Evolutionary conservation across 176 grass and related monocot genomes (phyloP).

Genomic region (Lolium rigidum): DNA sequence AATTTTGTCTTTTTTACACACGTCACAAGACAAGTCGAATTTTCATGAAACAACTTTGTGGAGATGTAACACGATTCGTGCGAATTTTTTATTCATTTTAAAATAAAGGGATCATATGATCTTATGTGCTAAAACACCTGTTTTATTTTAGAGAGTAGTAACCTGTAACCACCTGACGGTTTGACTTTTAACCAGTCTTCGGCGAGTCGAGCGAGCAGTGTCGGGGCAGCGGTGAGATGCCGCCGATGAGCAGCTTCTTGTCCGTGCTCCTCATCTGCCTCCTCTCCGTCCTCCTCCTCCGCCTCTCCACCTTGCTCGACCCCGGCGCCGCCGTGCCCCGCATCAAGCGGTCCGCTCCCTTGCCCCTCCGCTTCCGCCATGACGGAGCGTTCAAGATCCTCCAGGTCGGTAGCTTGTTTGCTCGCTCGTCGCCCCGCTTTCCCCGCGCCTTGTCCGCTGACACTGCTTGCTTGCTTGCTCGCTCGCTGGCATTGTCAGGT

Average conservation of each 20-base stretch:
- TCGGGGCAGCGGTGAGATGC: not conserved
- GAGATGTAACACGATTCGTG: too few species aligned
- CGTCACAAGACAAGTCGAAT: too few species aligned
- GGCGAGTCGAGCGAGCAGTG: not conserved
- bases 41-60: too few species aligned
- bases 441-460: not conserved
- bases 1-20: too few species aligned
- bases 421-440: not conserved
- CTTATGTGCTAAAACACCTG: too few species aligned
- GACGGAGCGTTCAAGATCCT: conserved; percentile 89
- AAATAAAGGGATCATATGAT: too few species aligned
- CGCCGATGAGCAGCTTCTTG: conserved; percentile 20
- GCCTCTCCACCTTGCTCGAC: conserved; percentile 40
- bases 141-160: too few species aligned
- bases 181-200: not conserved
- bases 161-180: not conserved
- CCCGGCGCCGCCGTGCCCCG: conserved; percentile 41
- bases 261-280: conserved; percentile 46
- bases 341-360: conserved; percentile 62
- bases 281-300: conserved; percentile 46
- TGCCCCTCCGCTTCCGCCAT: conserved; percentile 78
- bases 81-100: too few species aligned
- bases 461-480: not conserved
- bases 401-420: conserved; percentile 44
- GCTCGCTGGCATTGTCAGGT: conserved; percentile 52